Evolutionary conservation across 805 yeast species (phyloP), one percentile per base, ranked within the genome.

Genomic region (Candida insectalens): DNA sequence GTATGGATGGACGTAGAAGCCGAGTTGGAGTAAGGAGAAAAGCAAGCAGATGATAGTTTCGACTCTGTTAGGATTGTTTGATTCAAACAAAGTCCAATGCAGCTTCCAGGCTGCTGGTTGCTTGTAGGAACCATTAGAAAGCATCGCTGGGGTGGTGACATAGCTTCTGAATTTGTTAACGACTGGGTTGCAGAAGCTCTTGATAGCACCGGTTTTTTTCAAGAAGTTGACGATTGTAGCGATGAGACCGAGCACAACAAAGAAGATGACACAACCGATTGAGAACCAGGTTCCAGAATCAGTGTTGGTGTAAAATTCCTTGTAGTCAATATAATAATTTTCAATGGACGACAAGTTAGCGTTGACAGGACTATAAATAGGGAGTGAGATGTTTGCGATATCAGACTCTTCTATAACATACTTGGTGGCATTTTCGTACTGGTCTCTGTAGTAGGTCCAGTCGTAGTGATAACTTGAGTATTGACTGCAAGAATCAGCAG

Each of bases 101-200:
- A 35, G 25, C 17, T 36, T 40, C 33, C 32, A 42, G 4, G 49
- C 51, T 13, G 32, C 39, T 6, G 37, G 31, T 28, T 41, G 32
- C 2, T 45, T 20, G 18, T 39, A 37, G 17, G 34, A 38, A 20
- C 55, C 57, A 9, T 37, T 37, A 25, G 54, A 50, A 15, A 40
- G 20, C 15, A 52, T 32, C 0, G 74, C 65, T n/a, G 74, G 72
- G 3, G 63, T 40, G 0, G 63, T 50, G 6, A 67, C 26, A 17
- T 48, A 41, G 6, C 53, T 50, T 37, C 71, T 49, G 28, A 60
- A 38, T 40, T 48, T 38, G 34, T 60, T 65, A 3, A 59, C 37
- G 4, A 50, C 12, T 3, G 57, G 54, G 37, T 51, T 59, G 1
- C 49, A 59, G 12, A 60, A 33, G 12, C 42, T 35, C 51, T 53